Evolutionary conservation across 2,329 filamentous ascomycete genomes (phyloP).

Genomic region (Aspergillus pseudoglaucus): DNA sequence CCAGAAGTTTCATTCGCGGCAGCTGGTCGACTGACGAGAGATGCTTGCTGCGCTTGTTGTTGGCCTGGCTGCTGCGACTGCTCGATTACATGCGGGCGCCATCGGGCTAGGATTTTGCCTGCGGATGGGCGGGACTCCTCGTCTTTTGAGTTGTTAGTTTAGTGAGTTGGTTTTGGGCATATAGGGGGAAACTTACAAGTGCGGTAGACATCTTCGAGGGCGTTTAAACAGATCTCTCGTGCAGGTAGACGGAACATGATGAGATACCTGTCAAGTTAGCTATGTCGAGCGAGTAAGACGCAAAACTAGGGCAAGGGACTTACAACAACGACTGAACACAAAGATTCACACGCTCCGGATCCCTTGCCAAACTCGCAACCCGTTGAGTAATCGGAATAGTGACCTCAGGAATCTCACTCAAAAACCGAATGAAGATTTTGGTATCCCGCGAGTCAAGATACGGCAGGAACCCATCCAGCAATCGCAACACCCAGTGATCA

Average conservation of each 20-base stretch:
- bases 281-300: not conserved
- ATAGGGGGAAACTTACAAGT: constrained; percentile 37
- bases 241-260: constrained; percentile 55
- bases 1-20: not conserved
- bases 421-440: constrained; percentile 79
- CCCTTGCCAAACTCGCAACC: constrained; percentile 58
- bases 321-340: constrained; percentile 53
- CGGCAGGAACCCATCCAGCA: constrained; percentile 83
- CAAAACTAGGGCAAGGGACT: constrained; percentile 17
- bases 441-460: constrained; percentile 82
- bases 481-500: constrained; percentile 67
- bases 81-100: constrained; percentile 38
- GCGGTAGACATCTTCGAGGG: constrained; percentile 53
- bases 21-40: not conserved
- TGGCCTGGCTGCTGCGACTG: constrained; percentile 22
- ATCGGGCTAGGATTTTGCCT: constrained; percentile 50
- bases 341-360: constrained; percentile 57
- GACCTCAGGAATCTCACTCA: constrained; percentile 84
- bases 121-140: constrained; percentile 43
- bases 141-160: constrained; percentile 22
- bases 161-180: not conserved
- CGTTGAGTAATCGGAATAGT: constrained; percentile 64
- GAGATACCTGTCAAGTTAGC: constrained; percentile 40
- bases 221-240: constrained; percentile 51
- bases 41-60: constrained; percentile 3